Base-by-base conservation (phyloP, 2,329 filamentous ascomycete species). In the Fusarium transvaalense region DNA sequence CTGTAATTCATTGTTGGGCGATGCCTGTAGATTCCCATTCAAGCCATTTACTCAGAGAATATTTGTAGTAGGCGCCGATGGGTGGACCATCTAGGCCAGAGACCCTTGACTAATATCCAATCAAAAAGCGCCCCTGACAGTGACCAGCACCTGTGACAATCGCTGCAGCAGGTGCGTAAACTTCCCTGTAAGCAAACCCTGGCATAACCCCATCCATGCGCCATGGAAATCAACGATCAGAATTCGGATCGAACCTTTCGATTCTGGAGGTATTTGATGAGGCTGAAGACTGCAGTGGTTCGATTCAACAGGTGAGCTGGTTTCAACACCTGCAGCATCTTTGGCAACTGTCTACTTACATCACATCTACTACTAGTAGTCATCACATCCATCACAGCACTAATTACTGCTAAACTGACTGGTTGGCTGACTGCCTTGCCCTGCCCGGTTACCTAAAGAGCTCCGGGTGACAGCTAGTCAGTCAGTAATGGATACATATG, bases 231-330 rank as follows among this genome's bases (percentile, higher is more conserved):
- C 56, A 48, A 47, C 50, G 45, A 66, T 57, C 65, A 59, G 51
- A 60, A 52, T 58, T 65, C 56, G 66, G 56, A 62, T 68, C 51
- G 48, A 61, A 74, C 66, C 72, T 57, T 74, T 74, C 72, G 72
- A 74, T 74, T 74, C 38, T 38, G 37, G 42, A 29, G 35, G 66
- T 42, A 74, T 74, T 69, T 74, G 72, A 74, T 69, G 72, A 74
- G 69, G 63, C 63, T 64, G 56, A 61, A 31, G 43, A 55, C 39
- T 39, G 29, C 38, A 56, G 63, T 74, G 71, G 71, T 70, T 68
- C 72, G 70, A 74, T 73, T 38, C 23, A 63, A 27, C 38, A 62
- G 14, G 53, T 61, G 60, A 68, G 58, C 41, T 31, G 38, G 63
- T 61, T 61, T 68, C 53, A 60, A 53, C 41, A 45, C 34, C 55